phyloP scores from a whole-genome alignment of 768 basidiomycete genomes.

The Punctularia strigosozonata region DNA sequence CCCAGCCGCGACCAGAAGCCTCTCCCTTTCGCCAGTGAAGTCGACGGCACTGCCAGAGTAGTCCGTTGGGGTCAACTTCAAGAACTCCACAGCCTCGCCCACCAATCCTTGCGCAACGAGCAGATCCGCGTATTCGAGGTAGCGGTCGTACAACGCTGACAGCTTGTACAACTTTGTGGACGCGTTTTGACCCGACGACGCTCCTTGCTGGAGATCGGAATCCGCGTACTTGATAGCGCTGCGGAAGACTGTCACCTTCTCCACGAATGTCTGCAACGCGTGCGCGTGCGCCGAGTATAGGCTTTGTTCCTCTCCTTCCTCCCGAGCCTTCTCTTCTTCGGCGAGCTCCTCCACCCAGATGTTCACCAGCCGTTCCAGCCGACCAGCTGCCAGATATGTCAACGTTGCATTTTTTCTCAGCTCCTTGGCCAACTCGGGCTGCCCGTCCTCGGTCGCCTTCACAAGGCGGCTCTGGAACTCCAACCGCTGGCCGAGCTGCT shows the following conservation, averaged over 20 bases:
- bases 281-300: conserved; percentile 72
- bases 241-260: conserved; percentile 94
- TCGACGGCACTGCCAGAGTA: conserved; percentile 43
- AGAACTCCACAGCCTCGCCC: conserved; percentile 67
- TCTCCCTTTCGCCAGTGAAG: conserved; percentile 31
- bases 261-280: conserved; percentile 87
- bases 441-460: conserved; percentile 29
- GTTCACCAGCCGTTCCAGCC: conserved; percentile 74
- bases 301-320: conserved; percentile 32
- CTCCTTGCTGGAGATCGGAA: conserved; percentile 62
- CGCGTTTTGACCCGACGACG: conserved; percentile 16
- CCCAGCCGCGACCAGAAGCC: conserved; percentile 30
- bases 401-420: conserved; percentile 82
- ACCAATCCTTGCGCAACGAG: conserved; percentile 85
- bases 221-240: conserved; percentile 75
- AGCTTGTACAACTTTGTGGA: conserved; percentile 65
- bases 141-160: conserved; percentile 78
- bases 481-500: conserved; percentile 83
- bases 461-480: conserved; percentile 71
- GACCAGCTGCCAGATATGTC: conserved; percentile 86
- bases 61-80: conserved; percentile 66
- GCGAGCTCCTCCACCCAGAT: conserved; percentile 88
- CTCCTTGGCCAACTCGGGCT: conserved; percentile 29
- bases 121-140: conserved; percentile 92
- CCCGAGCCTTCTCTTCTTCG: conserved; percentile 64